These are phyloP conservation scores for Vigna nakashimae DNA, from an alignment of 306 rosid species.

Conservation along the genomic window DNA sequence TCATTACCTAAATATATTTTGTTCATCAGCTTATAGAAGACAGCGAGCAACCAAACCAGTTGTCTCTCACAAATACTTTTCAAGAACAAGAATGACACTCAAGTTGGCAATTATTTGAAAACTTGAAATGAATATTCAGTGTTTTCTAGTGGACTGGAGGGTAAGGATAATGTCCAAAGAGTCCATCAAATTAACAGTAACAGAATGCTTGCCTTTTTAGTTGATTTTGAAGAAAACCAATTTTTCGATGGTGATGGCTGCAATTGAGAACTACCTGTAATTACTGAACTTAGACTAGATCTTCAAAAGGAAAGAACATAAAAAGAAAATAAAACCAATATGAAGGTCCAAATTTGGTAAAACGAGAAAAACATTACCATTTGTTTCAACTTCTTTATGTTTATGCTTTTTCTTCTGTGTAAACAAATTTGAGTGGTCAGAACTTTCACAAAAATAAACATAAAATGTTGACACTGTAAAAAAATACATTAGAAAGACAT, in stretches of 20 bases:
- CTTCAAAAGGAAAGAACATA: slow-evolving; percentile 12
- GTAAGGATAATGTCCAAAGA: slow-evolving; percentile 12
- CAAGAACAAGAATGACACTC: slow-evolving; percentile 32
- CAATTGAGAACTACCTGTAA: slow-evolving; percentile 63
- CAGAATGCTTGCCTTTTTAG: slow-evolving; percentile 59
- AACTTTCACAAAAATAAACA: slow-evolving; percentile 17
- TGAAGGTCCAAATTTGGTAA: slow-evolving; percentile 29
- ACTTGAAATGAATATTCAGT: slow-evolving; percentile 30
- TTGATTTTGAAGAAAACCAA: slow-evolving; percentile 88
- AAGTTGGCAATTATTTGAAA: slow-evolving; percentile 27
- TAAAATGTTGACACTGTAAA: slow-evolving; percentile 7
- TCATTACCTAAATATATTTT: neutral
- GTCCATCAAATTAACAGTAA: neutral
- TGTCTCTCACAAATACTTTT: neutral
- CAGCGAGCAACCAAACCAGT: neutral
- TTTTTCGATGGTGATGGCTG: slow-evolving; percentile 62
- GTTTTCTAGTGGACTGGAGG: slow-evolving; percentile 32
- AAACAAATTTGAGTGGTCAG: slow-evolving; percentile 46
- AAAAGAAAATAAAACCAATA: slow-evolving; percentile 16
- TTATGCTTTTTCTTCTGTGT: slow-evolving; percentile 67
- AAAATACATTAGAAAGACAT: slow-evolving; percentile 5
- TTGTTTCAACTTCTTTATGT: slow-evolving; percentile 56
- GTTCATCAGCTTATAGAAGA: slow-evolving; percentile 19
- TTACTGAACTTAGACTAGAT: slow-evolving; percentile 36
- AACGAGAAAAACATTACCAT: slow-evolving; percentile 59